phyloP scores from a whole-genome alignment of 306 rosid genomes.

The Benincasa hispida region DNA sequence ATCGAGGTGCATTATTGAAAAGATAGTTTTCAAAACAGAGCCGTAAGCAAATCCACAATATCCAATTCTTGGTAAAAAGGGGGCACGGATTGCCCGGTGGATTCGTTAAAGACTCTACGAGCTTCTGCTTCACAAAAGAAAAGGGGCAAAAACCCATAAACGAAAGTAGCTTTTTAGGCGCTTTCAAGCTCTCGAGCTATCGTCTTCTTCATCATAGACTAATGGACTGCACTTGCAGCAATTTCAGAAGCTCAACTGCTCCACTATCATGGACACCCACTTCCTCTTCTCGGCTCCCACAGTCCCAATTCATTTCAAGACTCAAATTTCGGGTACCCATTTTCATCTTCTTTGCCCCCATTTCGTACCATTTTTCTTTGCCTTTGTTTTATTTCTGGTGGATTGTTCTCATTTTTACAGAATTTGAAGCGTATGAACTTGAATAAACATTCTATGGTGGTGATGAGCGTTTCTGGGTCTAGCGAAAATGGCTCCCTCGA shows the following conservation, averaged over 20 bases:
- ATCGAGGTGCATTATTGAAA: not conserved
- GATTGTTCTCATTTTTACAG: constrained; percentile 17
- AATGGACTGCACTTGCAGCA: constrained; percentile 53
- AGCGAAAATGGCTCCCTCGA: constrained; percentile 40
- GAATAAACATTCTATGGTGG: constrained; percentile 29
- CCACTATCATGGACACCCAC: constrained; percentile 37
- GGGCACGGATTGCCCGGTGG: not conserved
- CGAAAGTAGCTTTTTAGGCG: not conserved
- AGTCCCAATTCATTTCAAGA: constrained; percentile 23
- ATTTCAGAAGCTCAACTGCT: constrained; percentile 45
- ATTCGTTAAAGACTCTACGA: not conserved
- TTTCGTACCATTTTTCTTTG: not conserved
- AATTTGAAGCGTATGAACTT: constrained; percentile 42
- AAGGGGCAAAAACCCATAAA: not conserved
- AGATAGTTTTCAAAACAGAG: not conserved
- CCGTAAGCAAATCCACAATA: not conserved
- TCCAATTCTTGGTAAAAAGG: not conserved
- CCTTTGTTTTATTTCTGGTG: not conserved
- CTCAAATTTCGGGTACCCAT: constrained; percentile 34
- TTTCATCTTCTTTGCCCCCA: not conserved
- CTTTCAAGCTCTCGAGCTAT: not conserved
- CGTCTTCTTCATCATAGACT: not conserved
- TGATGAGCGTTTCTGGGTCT: constrained; percentile 46
- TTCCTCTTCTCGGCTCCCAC: constrained; percentile 33
- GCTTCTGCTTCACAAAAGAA: not conserved